Percentiles rank a stretch among this genome's conserved stretches.
These are phyloP conservation scores for Colletotrichum australisinense DNA, from an alignment of 2,329 filamentous ascomycete genomes.

Conservation along the genomic window DNA sequence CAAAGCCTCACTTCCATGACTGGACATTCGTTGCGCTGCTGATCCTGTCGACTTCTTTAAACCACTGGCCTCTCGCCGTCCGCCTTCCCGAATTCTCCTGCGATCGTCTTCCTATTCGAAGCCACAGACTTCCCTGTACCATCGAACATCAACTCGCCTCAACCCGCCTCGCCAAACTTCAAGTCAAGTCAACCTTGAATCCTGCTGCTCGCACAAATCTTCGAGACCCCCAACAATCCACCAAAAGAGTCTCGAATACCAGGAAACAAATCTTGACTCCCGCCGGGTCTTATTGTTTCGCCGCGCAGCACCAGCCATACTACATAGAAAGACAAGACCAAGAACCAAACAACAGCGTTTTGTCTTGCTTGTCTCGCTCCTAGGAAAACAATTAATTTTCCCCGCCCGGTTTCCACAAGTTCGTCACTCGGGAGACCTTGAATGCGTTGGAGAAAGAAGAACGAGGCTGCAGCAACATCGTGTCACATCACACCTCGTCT, in stretches of 20 bases:
- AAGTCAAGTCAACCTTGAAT: slow-evolving; percentile 9
- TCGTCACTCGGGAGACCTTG: slow-evolving; percentile 24
- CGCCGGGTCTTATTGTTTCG: slow-evolving; percentile 11
- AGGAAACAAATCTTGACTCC: neutral
- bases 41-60: slow-evolving; percentile 37
- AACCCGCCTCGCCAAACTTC: slow-evolving; percentile 7
- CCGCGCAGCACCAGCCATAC: neutral
- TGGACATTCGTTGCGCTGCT: slow-evolving; percentile 36
- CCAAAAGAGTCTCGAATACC: slow-evolving; percentile 1
- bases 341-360: slow-evolving; percentile 9
- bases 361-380: slow-evolving; percentile 1
- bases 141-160: slow-evolving; percentile 23
- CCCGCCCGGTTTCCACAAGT: slow-evolving; percentile 20
- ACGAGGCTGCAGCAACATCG: slow-evolving; percentile 33
- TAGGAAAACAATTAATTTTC: slow-evolving; percentile 4
- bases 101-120: slow-evolving; percentile 34
- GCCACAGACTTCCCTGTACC: slow-evolving; percentile 34
- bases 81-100: slow-evolving; percentile 9
- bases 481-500: slow-evolving; percentile 6
- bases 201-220: slow-evolving; percentile 13
- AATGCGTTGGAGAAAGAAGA: slow-evolving; percentile 15
- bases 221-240: slow-evolving; percentile 11
- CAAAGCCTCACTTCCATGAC: slow-evolving; percentile 39
- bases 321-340: slow-evolving; percentile 2
- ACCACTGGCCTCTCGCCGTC: slow-evolving; percentile 32